These are phyloP conservation scores for Blastomyces gilchristii DNA, from an alignment of 2,329 filamentous ascomycete genomes.

Conservation along the genomic window DNA sequence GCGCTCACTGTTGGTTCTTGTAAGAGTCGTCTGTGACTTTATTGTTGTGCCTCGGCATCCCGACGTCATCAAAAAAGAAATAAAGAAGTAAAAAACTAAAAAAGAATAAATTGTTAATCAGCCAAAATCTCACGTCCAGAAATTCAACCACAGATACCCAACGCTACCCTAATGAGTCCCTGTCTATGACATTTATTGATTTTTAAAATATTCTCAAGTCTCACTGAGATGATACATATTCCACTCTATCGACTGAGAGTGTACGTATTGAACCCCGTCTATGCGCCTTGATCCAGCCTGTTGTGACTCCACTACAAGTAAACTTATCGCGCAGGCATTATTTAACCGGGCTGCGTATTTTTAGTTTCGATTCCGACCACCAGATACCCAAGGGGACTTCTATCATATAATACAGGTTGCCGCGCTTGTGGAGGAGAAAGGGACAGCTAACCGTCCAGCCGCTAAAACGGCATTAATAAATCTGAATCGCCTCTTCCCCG, in stretches of 20 bases:
- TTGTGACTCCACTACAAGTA: background rate
- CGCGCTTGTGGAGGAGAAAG: background rate
- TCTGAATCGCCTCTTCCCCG: constrained; percentile 1
- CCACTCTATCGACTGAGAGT: background rate
- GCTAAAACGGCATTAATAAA: background rate
- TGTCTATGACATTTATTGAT: background rate
- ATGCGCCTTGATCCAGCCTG: too few relatives aligned
- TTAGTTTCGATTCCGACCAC: background rate
- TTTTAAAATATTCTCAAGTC: background rate
- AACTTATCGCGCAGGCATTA: too few relatives aligned
- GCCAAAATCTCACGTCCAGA: background rate
- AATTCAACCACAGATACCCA: background rate
- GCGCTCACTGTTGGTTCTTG: background rate
- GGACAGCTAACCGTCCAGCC: background rate
- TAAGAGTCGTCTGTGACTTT: background rate
- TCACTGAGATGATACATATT: background rate
- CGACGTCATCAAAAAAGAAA: background rate
- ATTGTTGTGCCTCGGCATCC: background rate
- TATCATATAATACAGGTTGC: background rate
- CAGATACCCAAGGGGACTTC: background rate
- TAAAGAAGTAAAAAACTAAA: background rate
- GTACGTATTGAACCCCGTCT: background rate
- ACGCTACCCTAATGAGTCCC: background rate
- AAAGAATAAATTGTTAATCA: background rate
- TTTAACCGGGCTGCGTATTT: background rate